Base-by-base conservation (phyloP, 2,329 filamentous ascomycete species). In the Teratosphaeria gauchensis region DNA sequence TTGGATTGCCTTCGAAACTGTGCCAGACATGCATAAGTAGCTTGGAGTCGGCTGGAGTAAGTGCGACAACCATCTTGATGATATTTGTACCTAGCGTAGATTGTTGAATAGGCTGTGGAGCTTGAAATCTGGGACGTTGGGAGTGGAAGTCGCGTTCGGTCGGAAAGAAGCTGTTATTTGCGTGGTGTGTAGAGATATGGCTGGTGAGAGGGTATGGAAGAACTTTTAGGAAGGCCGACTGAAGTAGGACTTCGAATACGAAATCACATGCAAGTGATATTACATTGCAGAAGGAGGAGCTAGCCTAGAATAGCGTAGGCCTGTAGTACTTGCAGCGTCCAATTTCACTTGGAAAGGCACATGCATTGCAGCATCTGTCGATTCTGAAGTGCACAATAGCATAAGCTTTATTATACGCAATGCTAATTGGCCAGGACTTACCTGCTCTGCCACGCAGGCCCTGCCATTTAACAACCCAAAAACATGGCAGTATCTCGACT, bases 1-100 rank as follows among this genome's bases (percentile, higher is more conserved):
- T 48, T 58, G 69, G 69, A 60, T 66, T 67, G 9, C 67, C 56
- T 11, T 71, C 68, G 63, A 72, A 69, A 62, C 70, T 71, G 51
- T 70, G 64, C 64, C 65, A 70, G 58, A 65, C 68, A 54, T 68
- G 59, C 31, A 65, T 65, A 35, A 72, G 65, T 58, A 63, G 38
- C 30, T 59, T 59, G 28, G 21, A 21, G 19, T 62, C 60, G 19
- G 52, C 30, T 7, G 52, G 46, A 16, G 56, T 59, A 28, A 63
- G 62, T 12, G 53, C 21, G 19, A 58, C 51, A 16, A 14, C 38
- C 38, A 53, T 56, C 11, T 19, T 57, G 48, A 11, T 16, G 31
- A 32, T 30, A 58, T 19, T 46, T 35, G 2, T 53, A 30, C 28
- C n/a, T n/a, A 28, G 38, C 51, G 9, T 56, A 12, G 3, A 42